A percentile compares a stretch with the other conserved stretches of the same genome.
Evolutionary conservation across 805 yeast species (phyloP).

Genomic region (Candida qinlingensis): DNA sequence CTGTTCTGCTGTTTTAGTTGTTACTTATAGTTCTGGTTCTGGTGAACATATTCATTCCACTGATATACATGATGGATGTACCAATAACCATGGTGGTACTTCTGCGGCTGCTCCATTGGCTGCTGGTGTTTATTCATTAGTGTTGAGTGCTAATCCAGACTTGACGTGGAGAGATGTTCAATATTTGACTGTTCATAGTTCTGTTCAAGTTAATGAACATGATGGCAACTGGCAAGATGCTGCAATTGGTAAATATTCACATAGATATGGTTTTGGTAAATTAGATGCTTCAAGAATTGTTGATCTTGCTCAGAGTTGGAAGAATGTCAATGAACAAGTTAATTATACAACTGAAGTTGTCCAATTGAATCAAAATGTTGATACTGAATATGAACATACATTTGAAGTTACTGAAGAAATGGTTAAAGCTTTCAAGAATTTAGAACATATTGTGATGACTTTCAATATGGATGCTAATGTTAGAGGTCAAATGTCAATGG

Average conservation of each 20-base stretch:
- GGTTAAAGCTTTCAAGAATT: constrained; percentile 54
- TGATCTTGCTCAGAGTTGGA: constrained; percentile 67
- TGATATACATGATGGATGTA: constrained; percentile 64
- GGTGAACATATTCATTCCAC: constrained; percentile 88
- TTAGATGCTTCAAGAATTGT: constrained; percentile 78
- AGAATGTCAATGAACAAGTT: constrained; percentile 85
- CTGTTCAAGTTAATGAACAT: constrained; percentile 57
- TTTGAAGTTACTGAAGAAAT: constrained; percentile 44
- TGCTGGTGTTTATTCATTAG: constrained; percentile 88
- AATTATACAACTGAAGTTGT: constrained; percentile 48
- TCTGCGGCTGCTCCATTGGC: constrained; percentile 99
- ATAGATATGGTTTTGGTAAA: constrained; percentile 88
- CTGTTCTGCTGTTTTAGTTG: constrained; percentile 92
- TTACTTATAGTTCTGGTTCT: constrained; percentile 88
- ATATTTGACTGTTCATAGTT: constrained; percentile 67
- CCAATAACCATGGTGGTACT: constrained; percentile 85
- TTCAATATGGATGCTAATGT: constrained; percentile 59
- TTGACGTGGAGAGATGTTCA: constrained; percentile 96
- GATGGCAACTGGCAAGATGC: constrained; percentile 76
- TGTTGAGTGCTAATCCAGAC: constrained; percentile 76
- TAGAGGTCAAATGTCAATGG: constrained; percentile 68
- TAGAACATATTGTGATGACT: constrained; percentile 85
- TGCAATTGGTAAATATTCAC: constrained; percentile 69
- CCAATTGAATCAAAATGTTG: constrained; percentile 18
- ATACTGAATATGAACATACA: constrained; percentile 29